Conservation (phyloP, 306 rosid genomes). For the barrel medic (Medicago truncatula) region DNA sequence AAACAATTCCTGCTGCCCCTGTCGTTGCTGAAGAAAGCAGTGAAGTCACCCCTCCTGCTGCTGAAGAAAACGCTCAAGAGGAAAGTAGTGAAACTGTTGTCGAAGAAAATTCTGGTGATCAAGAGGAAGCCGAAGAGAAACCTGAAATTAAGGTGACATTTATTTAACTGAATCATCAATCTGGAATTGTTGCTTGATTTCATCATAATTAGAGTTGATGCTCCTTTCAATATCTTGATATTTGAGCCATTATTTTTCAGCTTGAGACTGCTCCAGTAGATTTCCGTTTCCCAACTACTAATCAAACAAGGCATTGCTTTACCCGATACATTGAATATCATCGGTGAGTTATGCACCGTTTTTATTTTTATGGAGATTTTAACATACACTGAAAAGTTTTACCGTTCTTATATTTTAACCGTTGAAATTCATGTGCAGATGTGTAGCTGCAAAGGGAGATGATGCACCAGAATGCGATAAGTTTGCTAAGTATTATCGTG, state of each 20-base stretch:
- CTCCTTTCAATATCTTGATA: constrained; percentile 29
- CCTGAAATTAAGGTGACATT: constrained; percentile 79
- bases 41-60: constrained; percentile 54
- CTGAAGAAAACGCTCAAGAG: constrained; percentile 52
- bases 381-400: constrained; percentile 1
- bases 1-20: constrained; percentile 48
- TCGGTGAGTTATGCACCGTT: constrained; percentile 56
- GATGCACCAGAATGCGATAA: constrained; percentile 87
- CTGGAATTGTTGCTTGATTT: background rate
- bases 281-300: constrained; percentile 97
- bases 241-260: constrained; percentile 55
- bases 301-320: constrained; percentile 98
- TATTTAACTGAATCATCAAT: constrained; percentile 6
- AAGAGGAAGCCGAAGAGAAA: constrained; percentile 69
- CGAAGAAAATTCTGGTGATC: constrained; percentile 55
- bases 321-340: constrained; percentile 91
- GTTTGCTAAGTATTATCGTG: constrained; percentile 82
- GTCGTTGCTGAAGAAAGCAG: constrained; percentile 52
- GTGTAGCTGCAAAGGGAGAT: constrained; percentile 91
- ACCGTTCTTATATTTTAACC: constrained; percentile 22
- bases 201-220: background rate
- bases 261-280: constrained; percentile 96
- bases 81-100: constrained; percentile 57
- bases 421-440: constrained; percentile 51
- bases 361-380: constrained; percentile 14